Base-by-base conservation (phyloP, 1,139 yeast species). In the Yamadazyma dushanensis region DNA sequence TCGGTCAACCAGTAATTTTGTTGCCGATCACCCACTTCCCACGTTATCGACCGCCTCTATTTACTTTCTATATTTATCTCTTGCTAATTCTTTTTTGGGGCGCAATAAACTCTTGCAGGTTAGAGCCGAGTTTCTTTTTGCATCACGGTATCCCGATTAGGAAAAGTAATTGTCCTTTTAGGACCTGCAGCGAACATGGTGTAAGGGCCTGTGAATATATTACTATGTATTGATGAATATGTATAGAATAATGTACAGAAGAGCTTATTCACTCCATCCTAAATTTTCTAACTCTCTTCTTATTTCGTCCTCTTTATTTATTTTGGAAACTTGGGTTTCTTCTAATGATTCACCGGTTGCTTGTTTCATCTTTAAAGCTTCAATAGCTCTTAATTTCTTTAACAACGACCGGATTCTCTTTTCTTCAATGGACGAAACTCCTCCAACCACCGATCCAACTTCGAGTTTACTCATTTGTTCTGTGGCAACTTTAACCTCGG, bases 351-450 rank as follows among this genome's bases (percentile, higher is more conserved):
- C 97, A 34, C 95, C 95, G 35, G 69, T 70, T 14, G 86, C 87
- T 63, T 86, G 92, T 56, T 90, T 85, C 73, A 78, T 78, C 61
- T 90, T 90, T 53, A 94, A 76, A 35, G 80, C 81, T 59, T 90
- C 96, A 49, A 92, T 92, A 10, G 98, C 97, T 54, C 97, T 78
- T 47, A 92, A 74, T 64, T 94, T 94, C 69, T 92, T 92, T 60
- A 90, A 73, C 56, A 92, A 74, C 17, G 95, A 82, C 57, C 98
- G 78, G 47, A 88, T 83, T 63, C 89, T 89, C 72, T 90, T 92
- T 51, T 92, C 97, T 62, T 90, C 97, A 51, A 82, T 64, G 8
- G 85, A 74, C 34, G 73, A 69, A 29, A 76, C 78, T 36, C 86
- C 85, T 26, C 85, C 86, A 42, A 74, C 67, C 25, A 79, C 79